Evolutionary conservation across 331 rosid genomes (phyloP).

Genomic region (Acacia concinna): DNA sequence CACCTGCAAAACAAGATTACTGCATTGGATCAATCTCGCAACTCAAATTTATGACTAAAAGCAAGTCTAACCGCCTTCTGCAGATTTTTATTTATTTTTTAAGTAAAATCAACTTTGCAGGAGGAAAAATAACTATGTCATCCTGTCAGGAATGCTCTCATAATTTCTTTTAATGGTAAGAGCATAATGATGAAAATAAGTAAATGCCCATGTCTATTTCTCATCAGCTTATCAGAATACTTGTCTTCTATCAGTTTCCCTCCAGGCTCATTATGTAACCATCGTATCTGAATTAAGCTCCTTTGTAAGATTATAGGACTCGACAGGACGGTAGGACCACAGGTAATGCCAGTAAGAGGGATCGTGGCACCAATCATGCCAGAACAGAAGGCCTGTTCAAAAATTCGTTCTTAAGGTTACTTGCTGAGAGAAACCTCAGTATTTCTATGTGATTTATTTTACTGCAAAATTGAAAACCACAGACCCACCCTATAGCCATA

Average conservation of each 20-base stretch:
- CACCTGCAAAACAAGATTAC: slow-evolving; percentile 51
- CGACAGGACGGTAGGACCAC: not conserved
- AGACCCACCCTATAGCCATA: not conserved
- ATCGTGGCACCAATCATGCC: not conserved
- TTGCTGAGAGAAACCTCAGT: not conserved
- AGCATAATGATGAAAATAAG: not conserved
- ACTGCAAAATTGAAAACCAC: not conserved
- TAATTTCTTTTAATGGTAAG: not conserved
- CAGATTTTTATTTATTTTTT: not conserved
- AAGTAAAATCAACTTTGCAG: slow-evolving; percentile 6
- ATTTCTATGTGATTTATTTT: not conserved
- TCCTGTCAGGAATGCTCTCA: not conserved
- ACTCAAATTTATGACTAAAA: slow-evolving; percentile 3
- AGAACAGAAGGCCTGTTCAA: not conserved
- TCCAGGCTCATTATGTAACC: not conserved
- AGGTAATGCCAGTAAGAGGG: not conserved
- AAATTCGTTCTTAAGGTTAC: not conserved
- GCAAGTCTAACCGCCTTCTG: not conserved
- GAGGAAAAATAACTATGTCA: not conserved
- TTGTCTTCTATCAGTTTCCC: too few species aligned
- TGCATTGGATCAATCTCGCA: not conserved
- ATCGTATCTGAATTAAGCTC: not conserved
- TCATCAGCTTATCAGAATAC: not conserved
- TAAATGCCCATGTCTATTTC: not conserved
- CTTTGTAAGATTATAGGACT: not conserved